phyloP scores from a whole-genome alignment of 345 rosid species.

The Pistacia integerrima region DNA sequence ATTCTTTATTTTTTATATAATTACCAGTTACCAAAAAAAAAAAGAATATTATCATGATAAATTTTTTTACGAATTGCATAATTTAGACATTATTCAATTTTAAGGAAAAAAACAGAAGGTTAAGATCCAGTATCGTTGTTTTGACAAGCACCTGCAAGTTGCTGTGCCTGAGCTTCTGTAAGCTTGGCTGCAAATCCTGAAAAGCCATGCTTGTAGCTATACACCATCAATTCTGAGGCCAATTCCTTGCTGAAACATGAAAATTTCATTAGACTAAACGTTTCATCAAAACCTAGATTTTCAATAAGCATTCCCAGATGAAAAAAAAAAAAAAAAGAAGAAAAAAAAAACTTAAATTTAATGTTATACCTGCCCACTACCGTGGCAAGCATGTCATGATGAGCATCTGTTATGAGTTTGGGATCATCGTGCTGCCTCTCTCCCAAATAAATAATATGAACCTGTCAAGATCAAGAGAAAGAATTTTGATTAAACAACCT shows the following conservation, averaged over 20 bases:
- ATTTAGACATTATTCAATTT: neutral
- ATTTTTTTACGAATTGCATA: neutral
- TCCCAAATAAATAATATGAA: slow-evolving; percentile 66
- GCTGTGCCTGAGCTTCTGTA: slow-evolving; percentile 54
- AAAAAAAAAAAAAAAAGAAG: neutral
- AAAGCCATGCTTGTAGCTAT: slow-evolving; percentile 75
- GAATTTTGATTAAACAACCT: too few species aligned
- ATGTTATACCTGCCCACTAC: slow-evolving; percentile 59
- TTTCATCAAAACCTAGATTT: neutral
- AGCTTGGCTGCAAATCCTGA: slow-evolving; percentile 80
- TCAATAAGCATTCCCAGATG: neutral
- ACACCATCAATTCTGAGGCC: slow-evolving; percentile 54
- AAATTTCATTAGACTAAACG: slow-evolving; percentile 6
- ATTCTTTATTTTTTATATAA: too few species aligned
- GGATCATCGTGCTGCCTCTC: slow-evolving; percentile 51
- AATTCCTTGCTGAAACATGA: slow-evolving; percentile 54
- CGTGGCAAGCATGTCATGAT: slow-evolving; percentile 60
- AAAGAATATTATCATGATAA: neutral
- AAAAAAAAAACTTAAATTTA: neutral
- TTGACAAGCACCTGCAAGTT: slow-evolving; percentile 44
- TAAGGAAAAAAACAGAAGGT: neutral
- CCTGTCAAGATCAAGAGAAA: slow-evolving; percentile 34
- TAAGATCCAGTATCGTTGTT: slow-evolving; percentile 5
- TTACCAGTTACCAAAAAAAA: too few species aligned
- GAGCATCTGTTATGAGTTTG: slow-evolving; percentile 42